phyloP scores from a whole-genome alignment of 768 basidiomycete species.

The Chalciporus piperatus region DNA sequence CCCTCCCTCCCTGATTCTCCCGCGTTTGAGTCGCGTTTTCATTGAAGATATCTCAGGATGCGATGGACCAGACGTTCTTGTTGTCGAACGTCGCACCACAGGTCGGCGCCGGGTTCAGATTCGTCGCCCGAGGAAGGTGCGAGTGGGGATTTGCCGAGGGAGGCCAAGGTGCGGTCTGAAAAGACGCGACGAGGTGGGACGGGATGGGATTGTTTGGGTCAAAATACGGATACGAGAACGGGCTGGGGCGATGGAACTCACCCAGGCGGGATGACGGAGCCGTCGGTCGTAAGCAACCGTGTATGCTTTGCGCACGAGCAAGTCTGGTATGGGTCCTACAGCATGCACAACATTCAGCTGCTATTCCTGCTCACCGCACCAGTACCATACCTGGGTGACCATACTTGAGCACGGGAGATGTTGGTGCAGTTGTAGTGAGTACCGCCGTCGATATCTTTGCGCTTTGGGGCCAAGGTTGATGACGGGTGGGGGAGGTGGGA shows the following conservation, averaged over 20 bases:
- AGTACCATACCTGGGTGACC: constrained; percentile 20
- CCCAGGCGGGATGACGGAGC: constrained; percentile 92
- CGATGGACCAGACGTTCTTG: constrained; percentile 96
- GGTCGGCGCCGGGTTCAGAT: constrained; percentile 90
- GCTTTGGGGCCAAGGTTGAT: constrained; percentile 45
- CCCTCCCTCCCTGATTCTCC: no score
- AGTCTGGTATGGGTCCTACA: constrained; percentile 84
- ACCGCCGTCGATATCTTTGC: constrained; percentile 38
- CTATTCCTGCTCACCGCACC: background rate
- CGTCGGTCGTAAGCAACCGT: constrained; percentile 89
- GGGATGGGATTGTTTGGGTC: background rate
- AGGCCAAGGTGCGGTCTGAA: constrained; percentile 86
- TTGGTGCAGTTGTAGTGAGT: constrained; percentile 11
- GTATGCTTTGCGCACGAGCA: constrained; percentile 78
- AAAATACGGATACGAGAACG: background rate
- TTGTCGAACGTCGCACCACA: constrained; percentile 97
- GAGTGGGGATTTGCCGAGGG: constrained; percentile 52
- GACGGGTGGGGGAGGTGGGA: no score
- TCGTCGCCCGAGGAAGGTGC: constrained; percentile 36
- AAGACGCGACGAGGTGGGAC: background rate
- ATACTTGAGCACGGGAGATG: constrained; percentile 50
- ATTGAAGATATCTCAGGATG: constrained; percentile 75
- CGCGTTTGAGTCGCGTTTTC: no score
- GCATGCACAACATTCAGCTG: constrained; percentile 8
- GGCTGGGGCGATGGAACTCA: constrained; percentile 31